Percentiles rank a stretch among this genome's conserved stretches.
These are phyloP conservation scores for Neoboletus magnificus DNA, from an alignment of 768 basidiomycete species.

Conservation along the genomic window DNA sequence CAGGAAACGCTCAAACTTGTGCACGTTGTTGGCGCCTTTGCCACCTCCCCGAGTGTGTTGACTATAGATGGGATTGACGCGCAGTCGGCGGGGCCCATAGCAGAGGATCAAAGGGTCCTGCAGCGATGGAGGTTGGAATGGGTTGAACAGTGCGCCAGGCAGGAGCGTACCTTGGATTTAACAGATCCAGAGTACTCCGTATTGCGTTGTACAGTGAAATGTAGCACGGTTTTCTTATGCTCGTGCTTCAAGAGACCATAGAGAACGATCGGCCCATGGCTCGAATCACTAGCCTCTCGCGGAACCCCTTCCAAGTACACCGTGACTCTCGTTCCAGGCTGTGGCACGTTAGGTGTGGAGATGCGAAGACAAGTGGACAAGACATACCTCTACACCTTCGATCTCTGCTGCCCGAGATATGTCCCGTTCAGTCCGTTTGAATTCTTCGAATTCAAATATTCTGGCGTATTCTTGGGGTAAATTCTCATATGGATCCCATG, in stretches of 20 bases:
- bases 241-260: conserved; percentile 92
- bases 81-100: conserved; percentile 82
- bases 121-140: neutral
- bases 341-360: neutral
- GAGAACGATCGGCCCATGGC: conserved; percentile 52
- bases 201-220: conserved; percentile 91
- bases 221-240: conserved; percentile 89
- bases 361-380: neutral
- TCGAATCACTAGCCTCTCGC: conserved; percentile 42
- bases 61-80: conserved; percentile 86
- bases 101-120: conserved; percentile 88
- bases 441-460: conserved; percentile 97
- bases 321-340: conserved; percentile 84
- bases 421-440: conserved; percentile 75
- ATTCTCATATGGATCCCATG: conserved; percentile 98
- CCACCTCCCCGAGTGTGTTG: conserved; percentile 89
- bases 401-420: conserved; percentile 64
- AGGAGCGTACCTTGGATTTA: conserved; percentile 71
- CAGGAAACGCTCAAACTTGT: conserved; percentile 92
- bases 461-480: conserved; percentile 90
- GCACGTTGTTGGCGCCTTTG: conserved; percentile 92
- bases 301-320: conserved; percentile 77
- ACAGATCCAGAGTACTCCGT: conserved; percentile 90
- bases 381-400: conserved; percentile 68
- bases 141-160: neutral